These are phyloP conservation scores for Casuarina cunninghamiana DNA, from an alignment of 306 rosid genomes.

Conservation along the genomic window DNA sequence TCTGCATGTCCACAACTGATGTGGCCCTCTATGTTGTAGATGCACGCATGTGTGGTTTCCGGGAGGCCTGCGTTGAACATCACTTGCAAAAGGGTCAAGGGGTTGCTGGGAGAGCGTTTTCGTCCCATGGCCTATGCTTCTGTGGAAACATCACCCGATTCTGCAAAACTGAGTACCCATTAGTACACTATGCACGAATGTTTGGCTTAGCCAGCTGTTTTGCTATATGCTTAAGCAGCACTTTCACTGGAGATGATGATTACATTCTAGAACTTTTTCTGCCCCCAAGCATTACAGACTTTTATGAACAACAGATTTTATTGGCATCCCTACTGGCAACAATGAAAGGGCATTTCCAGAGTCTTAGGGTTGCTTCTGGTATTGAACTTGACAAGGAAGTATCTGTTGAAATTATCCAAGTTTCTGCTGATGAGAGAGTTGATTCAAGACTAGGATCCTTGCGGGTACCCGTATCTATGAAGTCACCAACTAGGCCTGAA, in stretches of 20 bases:
- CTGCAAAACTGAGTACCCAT: slow-evolving; percentile 79
- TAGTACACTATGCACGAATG: slow-evolving; percentile 86
- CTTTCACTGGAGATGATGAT: slow-evolving; percentile 71
- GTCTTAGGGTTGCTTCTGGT: slow-evolving; percentile 79
- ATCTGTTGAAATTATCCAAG: slow-evolving; percentile 61
- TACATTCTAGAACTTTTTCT: slow-evolving; percentile 80
- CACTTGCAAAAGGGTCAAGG: slow-evolving; percentile 94
- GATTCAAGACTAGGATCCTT: slow-evolving; percentile 53
- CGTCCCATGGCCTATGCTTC: slow-evolving; percentile 65
- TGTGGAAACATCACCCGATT: slow-evolving; percentile 66
- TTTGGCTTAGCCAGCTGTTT: slow-evolving; percentile 68
- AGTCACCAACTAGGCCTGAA: slow-evolving; percentile 40
- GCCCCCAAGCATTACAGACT: slow-evolving; percentile 51
- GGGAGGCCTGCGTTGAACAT: slow-evolving; percentile 86
- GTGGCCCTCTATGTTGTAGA: slow-evolving; percentile 75
- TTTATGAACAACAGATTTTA: slow-evolving; percentile 49
- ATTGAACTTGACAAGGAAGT: slow-evolving; percentile 51
- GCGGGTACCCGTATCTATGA: slow-evolving; percentile 29
- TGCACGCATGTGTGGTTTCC: slow-evolving; percentile 80
- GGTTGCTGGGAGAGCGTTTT: slow-evolving; percentile 82
- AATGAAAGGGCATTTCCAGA: slow-evolving; percentile 67
- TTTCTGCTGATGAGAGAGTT: slow-evolving; percentile 38
- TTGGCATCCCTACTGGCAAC: slow-evolving; percentile 69
- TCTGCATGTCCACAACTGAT: slow-evolving; percentile 88
- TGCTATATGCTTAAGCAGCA: slow-evolving; percentile 75